Conservation (phyloP, 371 early-diverging fungal genomes). For the Syncephalis fuscata region DNA sequence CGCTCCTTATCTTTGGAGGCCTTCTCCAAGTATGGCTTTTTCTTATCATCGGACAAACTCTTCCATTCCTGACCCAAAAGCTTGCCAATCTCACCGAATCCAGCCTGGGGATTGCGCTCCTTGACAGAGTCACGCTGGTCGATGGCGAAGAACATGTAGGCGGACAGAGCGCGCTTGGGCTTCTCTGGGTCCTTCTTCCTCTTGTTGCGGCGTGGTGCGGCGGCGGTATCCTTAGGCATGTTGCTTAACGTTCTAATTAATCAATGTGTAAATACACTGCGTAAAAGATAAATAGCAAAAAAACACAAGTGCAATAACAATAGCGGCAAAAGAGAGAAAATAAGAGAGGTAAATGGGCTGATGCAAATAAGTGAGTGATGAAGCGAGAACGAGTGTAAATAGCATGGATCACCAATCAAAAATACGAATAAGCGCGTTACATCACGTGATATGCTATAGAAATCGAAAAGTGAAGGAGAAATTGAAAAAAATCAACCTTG, state of each 20-base stretch:
- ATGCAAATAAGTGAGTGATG: too few relatives aligned
- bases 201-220: conserved; percentile 9
- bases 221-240: conserved; percentile 15
- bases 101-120: conserved; percentile 57
- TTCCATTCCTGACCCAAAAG: conserved; percentile 71
- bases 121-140: conserved; percentile 49
- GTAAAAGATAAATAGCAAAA: too few relatives aligned
- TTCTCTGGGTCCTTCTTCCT: conserved; percentile 44
- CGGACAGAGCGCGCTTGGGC: conserved; percentile 70
- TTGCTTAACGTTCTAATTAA: neutral
- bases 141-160: conserved; percentile 69
- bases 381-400: too few relatives aligned
- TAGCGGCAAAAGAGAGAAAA: too few relatives aligned
- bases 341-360: too few relatives aligned
- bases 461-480: too few relatives aligned
- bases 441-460: too few relatives aligned
- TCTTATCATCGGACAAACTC: conserved; percentile 34
- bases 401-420: too few relatives aligned
- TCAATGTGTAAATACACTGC: too few relatives aligned
- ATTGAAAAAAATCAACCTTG: too few relatives aligned
- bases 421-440: too few relatives aligned
- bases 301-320: too few relatives aligned
- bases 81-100: conserved; percentile 68
- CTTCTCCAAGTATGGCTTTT: conserved; percentile 29
- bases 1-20: conserved; percentile 52